Evolutionary conservation across 2,329 filamentous ascomycete genomes (phyloP).

Genomic region (Botrytis porri): DNA sequence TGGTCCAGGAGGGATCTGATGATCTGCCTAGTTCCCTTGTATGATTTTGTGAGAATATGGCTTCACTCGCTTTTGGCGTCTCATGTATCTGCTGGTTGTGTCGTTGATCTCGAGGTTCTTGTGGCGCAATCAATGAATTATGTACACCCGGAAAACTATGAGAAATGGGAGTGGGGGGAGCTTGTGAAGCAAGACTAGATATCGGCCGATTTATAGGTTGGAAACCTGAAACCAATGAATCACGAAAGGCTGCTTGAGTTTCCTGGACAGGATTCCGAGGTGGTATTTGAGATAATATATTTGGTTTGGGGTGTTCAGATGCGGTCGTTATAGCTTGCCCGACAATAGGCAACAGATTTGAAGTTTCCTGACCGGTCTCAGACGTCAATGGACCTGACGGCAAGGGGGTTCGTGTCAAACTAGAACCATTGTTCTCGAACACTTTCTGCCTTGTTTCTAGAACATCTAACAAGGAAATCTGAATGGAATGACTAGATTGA

Average conservation of each 20-base stretch:
- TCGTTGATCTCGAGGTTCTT: neutral
- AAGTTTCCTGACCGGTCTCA: neutral
- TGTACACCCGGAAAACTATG: neutral
- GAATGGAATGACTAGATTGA: neutral
- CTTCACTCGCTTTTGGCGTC: neutral
- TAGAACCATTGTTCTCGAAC: neutral
- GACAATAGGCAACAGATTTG: neutral
- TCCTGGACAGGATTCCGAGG: neutral
- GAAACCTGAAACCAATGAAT: neutral
- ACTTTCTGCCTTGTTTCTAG: neutral
- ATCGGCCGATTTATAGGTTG: constrained; percentile 6
- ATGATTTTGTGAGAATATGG: neutral
- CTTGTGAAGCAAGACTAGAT: neutral
- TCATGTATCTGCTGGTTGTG: neutral
- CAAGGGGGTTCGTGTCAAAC: neutral
- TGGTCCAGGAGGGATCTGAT: neutral
- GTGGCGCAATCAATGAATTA: too few species aligned
- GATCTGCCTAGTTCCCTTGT: neutral
- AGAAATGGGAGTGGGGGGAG: neutral
- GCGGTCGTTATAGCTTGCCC: neutral
- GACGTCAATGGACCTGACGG: neutral
- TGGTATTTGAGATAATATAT: neutral
- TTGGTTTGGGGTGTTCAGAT: neutral
- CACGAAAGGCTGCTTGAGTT: neutral
- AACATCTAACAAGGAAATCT: neutral